phyloP scores from a whole-genome alignment of 495 filamentous ascomycete genomes.

The Margaritispora aquatica region DNA sequence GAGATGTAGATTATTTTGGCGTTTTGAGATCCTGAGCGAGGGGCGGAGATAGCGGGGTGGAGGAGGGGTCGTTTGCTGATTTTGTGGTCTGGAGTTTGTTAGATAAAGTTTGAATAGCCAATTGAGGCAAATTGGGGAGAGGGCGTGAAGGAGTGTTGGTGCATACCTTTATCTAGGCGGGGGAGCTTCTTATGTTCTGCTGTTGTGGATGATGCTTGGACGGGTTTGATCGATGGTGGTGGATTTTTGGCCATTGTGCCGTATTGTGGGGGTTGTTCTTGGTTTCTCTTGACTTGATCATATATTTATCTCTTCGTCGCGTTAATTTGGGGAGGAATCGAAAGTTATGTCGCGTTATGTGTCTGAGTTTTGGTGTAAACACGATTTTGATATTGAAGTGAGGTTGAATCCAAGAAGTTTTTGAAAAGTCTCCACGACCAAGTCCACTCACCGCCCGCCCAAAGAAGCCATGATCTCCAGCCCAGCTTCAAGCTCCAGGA shows the following conservation, averaged over 20 bases:
- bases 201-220: background rate
- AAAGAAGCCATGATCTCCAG: background rate
- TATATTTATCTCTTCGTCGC: no score
- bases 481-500: background rate
- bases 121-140: no score
- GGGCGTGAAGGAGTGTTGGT: no score
- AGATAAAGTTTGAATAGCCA: constrained; percentile 2
- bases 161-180: constrained; percentile 12
- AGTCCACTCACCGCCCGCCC: background rate
- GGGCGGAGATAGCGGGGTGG: constrained; percentile 57
- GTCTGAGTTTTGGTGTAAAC: no score
- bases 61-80: constrained; percentile 66
- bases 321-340: no score
- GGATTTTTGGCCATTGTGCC: background rate
- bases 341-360: no score
- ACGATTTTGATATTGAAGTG: no score
- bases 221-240: background rate
- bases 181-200: constrained; percentile 11
- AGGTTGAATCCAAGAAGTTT: background rate
- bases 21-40: constrained; percentile 40
- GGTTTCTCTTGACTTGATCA: background rate
- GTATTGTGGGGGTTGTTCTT: background rate
- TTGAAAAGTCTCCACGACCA: background rate
- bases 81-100: constrained; percentile 31
- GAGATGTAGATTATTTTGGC: constrained; percentile 78